Base-by-base conservation (phyloP, 2,329 filamentous ascomycete species). In the Xylariaceae sp. region DNA sequence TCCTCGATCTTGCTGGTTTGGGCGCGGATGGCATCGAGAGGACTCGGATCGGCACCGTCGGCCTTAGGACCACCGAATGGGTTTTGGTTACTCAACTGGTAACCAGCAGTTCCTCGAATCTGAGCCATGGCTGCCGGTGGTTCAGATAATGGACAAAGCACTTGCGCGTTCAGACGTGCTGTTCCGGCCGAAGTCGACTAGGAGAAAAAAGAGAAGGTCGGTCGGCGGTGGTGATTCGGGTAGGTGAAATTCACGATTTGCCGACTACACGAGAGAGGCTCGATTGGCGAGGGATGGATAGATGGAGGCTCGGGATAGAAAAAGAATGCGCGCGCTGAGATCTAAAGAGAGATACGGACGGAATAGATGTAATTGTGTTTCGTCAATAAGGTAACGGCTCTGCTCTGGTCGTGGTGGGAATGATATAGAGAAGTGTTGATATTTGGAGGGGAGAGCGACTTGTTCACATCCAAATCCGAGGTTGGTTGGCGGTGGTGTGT, bases 1-100 rank as follows among this genome's bases (percentile, higher is more conserved):
- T 98, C 93, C 73, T 98, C 93, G 56, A 98, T 92, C 79, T 96
- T 97, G 84, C 88, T 95, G 41, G 93, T 98, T 70, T 97, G 91
- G 67, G 90, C 82, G 54, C 93, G 80, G 64, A 98, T 89, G 60
- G 88, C 80, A 67, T 96, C 93, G 58, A 98, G 80, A 47, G 86
- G 83, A 67, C 82, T 88, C 39, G 85, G 79, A 60, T 90, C 84
- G 64, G 77, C 79, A 48, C 76, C 80, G 56, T 85, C 78, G 56
- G 71, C 74, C 60, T 72, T 76, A 48, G 75, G 75, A 38, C 77
- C 80, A 53, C 80, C 83, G 61, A 89, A 91, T 54, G 83, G 80
- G 63, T 82, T 83, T 62, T 83, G 81, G 66, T 83, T 79, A 62
- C 85, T 85, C 66, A 93, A 80, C 71, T 91, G 88, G 72, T 94